Percentiles rank a stretch among this genome's conserved stretches.
These are phyloP conservation scores for Salix exigua DNA, from an alignment of 345 rosid genomes.

Conservation along the genomic window DNA sequence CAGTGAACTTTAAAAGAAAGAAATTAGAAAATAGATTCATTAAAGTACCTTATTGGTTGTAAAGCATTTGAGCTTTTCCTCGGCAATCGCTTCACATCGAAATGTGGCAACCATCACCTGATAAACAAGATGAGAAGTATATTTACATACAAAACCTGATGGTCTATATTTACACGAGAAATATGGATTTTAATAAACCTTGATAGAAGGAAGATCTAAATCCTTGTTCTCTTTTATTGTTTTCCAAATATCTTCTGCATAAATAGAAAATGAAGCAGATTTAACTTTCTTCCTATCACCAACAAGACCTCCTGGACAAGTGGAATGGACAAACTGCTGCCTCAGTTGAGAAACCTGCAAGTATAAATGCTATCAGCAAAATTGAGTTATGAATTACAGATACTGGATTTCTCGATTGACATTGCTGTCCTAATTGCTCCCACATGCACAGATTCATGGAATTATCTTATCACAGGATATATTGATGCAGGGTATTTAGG, in stretches of 20 bases:
- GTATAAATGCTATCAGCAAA: too few species aligned
- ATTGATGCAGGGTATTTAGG: too few species aligned
- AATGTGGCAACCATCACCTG: slow-evolving; percentile 40
- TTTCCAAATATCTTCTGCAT: slow-evolving; percentile 34
- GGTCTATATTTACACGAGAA: neutral
- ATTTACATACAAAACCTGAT: neutral
- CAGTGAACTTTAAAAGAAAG: neutral
- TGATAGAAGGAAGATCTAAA: slow-evolving; percentile 37
- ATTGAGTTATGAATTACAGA: too few species aligned
- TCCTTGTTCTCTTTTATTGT: slow-evolving; percentile 34
- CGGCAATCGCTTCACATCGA: slow-evolving; percentile 37
- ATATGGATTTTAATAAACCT: slow-evolving; percentile 8
- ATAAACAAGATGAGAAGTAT: slow-evolving; percentile 4
- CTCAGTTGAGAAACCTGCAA: slow-evolving; percentile 35
- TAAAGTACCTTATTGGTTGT: slow-evolving; percentile 22
- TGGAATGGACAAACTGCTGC: slow-evolving; percentile 33
- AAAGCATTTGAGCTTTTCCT: slow-evolving; percentile 24
- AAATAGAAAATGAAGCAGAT: slow-evolving; percentile 34
- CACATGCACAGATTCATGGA: too few species aligned
- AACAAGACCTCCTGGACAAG: slow-evolving; percentile 38
- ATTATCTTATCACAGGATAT: too few species aligned
- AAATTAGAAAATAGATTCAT: neutral
- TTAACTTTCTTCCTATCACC: slow-evolving; percentile 35
- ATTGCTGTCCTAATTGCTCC: too few species aligned
- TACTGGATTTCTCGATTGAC: too few species aligned